Conservation (phyloP, 768 basidiomycete genomes). For the Phanerochaete carnosa region DNA sequence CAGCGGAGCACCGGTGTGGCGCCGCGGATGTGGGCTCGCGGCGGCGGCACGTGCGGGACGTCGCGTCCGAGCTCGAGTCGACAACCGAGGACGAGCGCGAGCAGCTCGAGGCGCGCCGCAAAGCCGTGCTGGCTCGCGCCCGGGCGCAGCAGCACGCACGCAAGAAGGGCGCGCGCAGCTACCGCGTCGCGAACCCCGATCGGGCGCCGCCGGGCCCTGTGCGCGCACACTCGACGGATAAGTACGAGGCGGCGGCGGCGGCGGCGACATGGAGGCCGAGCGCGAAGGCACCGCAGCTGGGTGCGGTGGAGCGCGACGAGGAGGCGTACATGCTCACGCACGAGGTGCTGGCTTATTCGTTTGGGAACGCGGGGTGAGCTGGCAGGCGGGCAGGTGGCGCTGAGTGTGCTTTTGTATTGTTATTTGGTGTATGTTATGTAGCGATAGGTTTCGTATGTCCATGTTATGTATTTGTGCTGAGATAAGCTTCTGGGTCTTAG, state of each 20-base stretch:
- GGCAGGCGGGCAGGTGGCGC: background rate
- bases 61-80: background rate
- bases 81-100: background rate
- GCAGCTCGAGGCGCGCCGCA: background rate
- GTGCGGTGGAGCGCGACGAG: background rate
- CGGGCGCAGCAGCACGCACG: background rate
- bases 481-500: too few species aligned
- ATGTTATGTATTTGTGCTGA: background rate
- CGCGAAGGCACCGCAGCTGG: background rate
- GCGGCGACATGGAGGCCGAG: background rate
- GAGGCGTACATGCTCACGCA: constrained; percentile 14
- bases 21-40: background rate
- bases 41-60: background rate
- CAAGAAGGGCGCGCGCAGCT: background rate
- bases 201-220: constrained; percentile 3
- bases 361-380: background rate
- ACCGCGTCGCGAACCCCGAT: constrained; percentile 5
- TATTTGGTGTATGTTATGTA: background rate
- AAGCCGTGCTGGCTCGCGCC: background rate
- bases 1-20: too few species aligned
- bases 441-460: background rate
- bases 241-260: constrained; percentile 2
- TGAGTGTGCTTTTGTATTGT: background rate
- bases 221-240: background rate
- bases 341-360: constrained; percentile 13